Conservation (phyloP, 2,329 filamentous ascomycete genomes). For the Paecilomyces sp. region DNA sequence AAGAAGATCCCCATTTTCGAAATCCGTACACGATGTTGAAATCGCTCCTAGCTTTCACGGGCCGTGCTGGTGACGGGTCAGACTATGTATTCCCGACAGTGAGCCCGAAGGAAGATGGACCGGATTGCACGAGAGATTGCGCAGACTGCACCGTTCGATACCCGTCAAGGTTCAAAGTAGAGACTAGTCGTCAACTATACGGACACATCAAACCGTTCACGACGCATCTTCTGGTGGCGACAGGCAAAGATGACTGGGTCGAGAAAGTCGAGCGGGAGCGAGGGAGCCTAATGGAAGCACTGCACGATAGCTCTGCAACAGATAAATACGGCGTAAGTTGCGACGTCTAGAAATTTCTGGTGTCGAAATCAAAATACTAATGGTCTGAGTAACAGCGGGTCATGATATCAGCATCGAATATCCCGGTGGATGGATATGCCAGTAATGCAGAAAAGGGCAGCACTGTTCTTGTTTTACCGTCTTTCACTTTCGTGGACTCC, state of each 20-base stretch:
- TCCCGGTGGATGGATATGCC: conserved; percentile 8
- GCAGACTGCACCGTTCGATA: conserved; percentile 28
- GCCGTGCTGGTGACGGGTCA: conserved; percentile 1
- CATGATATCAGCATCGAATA: conserved; percentile 31
- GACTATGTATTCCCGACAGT: conserved; percentile 32
- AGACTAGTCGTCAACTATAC: conserved; percentile 22
- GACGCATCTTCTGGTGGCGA: conserved; percentile 30
- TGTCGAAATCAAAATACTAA: neutral
- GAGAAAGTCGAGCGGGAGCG: conserved; percentile 24
- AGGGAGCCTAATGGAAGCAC: conserved; percentile 47
- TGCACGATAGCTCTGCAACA: conserved; percentile 42
- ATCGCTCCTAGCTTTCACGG: neutral
- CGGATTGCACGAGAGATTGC: conserved; percentile 29
- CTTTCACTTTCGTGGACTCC: conserved; percentile 71
- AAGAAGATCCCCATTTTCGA: neutral
- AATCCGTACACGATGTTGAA: conserved; percentile 15
- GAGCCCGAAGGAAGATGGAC: conserved; percentile 23
- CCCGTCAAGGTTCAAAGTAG: conserved; percentile 28
- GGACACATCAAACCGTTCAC: conserved; percentile 29
- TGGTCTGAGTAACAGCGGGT: conserved; percentile 14
- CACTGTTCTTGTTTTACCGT: conserved; percentile 70
- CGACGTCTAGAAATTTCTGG: neutral
- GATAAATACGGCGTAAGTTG: conserved; percentile 59
- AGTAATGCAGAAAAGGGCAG: conserved; percentile 43
- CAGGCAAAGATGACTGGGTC: conserved; percentile 31